phyloP scores from a whole-genome alignment of 1,284 basidiomycete species.

The Pseudozyma pruni region DNA sequence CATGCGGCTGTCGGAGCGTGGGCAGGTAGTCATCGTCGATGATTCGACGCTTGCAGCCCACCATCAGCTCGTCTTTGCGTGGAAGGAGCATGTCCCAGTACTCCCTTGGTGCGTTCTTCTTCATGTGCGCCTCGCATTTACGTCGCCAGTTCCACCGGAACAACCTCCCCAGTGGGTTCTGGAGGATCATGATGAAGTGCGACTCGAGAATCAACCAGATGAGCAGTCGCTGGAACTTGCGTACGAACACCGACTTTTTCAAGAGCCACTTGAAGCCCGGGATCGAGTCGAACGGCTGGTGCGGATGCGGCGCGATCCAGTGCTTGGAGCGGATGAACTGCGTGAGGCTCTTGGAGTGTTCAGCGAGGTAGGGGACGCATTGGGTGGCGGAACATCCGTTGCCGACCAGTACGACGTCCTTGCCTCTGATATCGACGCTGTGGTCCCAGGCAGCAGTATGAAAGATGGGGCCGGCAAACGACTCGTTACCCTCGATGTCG shows the following conservation, averaged over 20 bases:
- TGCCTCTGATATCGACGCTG: constrained; percentile 60
- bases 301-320: constrained; percentile 57
- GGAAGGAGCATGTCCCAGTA: constrained; percentile 63
- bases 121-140: constrained; percentile 52
- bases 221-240: constrained; percentile 50
- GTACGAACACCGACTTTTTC: constrained; percentile 40
- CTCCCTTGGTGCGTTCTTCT: constrained; percentile 58
- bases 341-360: constrained; percentile 54
- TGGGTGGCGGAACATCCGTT: constrained; percentile 65
- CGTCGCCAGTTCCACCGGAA: constrained; percentile 51
- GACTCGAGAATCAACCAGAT: constrained; percentile 61
- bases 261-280: constrained; percentile 61
- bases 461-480: constrained; percentile 64
- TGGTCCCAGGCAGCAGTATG: constrained; percentile 68
- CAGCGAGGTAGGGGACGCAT: constrained; percentile 55
- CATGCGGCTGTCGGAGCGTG: constrained; percentile 50
- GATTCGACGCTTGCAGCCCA: constrained; percentile 63
- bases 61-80: constrained; percentile 50
- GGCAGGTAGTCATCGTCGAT: constrained; percentile 62
- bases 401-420: constrained; percentile 66
- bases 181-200: constrained; percentile 51
- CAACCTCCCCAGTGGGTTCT: constrained; percentile 40
- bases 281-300: constrained; percentile 45
- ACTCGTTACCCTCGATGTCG: constrained; percentile 58
- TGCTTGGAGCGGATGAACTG: constrained; percentile 64